Evolutionary conservation across 306 rosid genomes (phyloP), one percentile per base, ranked within the genome.

Genomic region (Dicorynia guianensis): DNA sequence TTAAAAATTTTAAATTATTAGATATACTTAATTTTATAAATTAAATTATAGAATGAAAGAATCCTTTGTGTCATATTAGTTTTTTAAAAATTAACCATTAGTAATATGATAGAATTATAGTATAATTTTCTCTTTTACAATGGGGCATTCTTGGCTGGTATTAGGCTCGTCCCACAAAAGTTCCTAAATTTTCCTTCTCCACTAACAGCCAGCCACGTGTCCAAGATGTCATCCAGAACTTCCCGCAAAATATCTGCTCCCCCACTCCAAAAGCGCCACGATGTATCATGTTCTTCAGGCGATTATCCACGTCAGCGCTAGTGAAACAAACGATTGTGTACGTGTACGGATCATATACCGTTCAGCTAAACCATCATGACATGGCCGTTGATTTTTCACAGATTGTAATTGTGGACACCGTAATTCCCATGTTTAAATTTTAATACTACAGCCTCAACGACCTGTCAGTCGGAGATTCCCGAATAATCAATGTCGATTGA

Each of bases 221-320:
- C 79, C 70, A 17, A 36, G 30, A 39, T 55, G 5, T 13, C 42
- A 80, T 80, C 91, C 86, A 79, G 63, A 74, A 33, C 14, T 20
- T 74, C 34, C 43, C 60, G 0, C 49, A 59, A 69, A 80, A 81
- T 71, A 92, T 80, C 86, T 15, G 15, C 75, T 78, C 67, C 17
- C 13, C 96, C 89, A 83, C 83, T 86, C 78, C 57, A 30, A 82
- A 67, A 39, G 19, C 77, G 89, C 93, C 97, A 92, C 92, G 88
- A 20, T 8, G 60, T 58, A 8, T 20, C 48, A 15, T 53, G 63
- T 73, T 69, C 70, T 64, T 74, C 64, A 35, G 25, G 25, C 30
- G 8, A 5, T 64, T 17, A 4, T 80, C 96, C 87, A 90, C 93
- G 86, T 92, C 89, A 82, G 49, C 61, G 0, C 33, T 49, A 5